phyloP scores from a whole-genome alignment of 1,284 basidiomycete species.

The Vanrija sp. region DNA sequence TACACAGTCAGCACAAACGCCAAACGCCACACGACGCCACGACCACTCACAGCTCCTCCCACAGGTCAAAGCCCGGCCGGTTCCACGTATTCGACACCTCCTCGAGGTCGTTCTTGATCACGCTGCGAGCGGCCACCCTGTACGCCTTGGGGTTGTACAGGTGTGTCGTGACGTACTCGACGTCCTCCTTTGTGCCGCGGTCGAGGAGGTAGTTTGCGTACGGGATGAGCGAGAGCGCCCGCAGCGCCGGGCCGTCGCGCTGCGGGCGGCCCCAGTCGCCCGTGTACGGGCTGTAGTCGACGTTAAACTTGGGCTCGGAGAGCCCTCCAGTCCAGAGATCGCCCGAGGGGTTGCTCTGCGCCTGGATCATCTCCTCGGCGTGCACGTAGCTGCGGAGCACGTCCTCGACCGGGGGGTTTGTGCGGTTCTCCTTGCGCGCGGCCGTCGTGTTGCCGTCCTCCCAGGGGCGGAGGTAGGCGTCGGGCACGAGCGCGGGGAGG shows the following conservation, averaged over 20 bases:
- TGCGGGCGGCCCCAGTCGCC: slow-evolving; percentile 52
- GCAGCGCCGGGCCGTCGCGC: slow-evolving; percentile 52
- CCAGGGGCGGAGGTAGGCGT: slow-evolving; percentile 22
- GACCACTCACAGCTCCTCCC: slow-evolving; percentile 42
- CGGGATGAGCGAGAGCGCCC: slow-evolving; percentile 48
- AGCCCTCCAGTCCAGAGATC: slow-evolving; percentile 51
- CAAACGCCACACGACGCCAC: not conserved
- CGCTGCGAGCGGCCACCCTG: slow-evolving; percentile 16
- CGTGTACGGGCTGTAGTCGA: slow-evolving; percentile 47
- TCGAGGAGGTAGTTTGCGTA: slow-evolving; percentile 51
- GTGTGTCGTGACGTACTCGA: slow-evolving; percentile 36
- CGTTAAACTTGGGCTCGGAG: slow-evolving; percentile 56
- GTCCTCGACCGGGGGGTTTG: slow-evolving; percentile 11
- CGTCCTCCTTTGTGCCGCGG: slow-evolving; percentile 34
- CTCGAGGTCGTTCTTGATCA: slow-evolving; percentile 54
- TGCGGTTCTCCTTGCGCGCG: not conserved
- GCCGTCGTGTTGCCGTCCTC: slow-evolving; percentile 5
- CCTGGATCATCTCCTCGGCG: slow-evolving; percentile 48
- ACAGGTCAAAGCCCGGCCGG: slow-evolving; percentile 47
- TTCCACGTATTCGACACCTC: slow-evolving; percentile 49
- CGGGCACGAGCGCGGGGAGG: slow-evolving; percentile 31
- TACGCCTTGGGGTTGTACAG: slow-evolving; percentile 41
- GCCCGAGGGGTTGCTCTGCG: slow-evolving; percentile 48
- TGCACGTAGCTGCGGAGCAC: slow-evolving; percentile 40
- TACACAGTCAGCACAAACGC: not conserved